phyloP scores from a whole-genome alignment of 1,284 basidiomycete genomes.

The Puccinia novopanici region DNA sequence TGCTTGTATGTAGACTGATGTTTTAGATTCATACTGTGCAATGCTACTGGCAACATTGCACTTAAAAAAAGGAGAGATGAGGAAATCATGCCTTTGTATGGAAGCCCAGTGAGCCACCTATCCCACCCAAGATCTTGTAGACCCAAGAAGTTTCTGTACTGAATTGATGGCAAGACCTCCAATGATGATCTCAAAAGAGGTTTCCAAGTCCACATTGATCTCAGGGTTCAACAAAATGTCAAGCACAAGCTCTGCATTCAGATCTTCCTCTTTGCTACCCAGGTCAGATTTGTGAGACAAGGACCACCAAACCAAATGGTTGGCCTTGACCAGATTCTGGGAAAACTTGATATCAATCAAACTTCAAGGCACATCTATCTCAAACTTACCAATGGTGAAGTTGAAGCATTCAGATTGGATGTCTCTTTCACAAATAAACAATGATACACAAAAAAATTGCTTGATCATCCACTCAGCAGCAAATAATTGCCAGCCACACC shows the following conservation, averaged over 20 bases:
- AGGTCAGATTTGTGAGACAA: conserved; percentile 84
- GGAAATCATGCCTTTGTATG: conserved; percentile 76
- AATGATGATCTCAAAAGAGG: conserved; percentile 85
- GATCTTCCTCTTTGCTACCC: conserved; percentile 87
- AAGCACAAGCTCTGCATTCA: conserved; percentile 58
- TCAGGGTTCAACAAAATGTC: conserved; percentile 81
- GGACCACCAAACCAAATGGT: conserved; percentile 97
- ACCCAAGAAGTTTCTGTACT: conserved; percentile 87
- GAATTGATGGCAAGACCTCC: conserved; percentile 92
- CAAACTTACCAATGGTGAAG: conserved; percentile 76
- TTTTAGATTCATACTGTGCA: too few relatives aligned
- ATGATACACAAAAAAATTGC: conserved; percentile 76
- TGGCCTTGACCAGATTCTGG: conserved; percentile 78
- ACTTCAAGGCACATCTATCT: conserved; percentile 81
- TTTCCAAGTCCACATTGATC: conserved; percentile 82
- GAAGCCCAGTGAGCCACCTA: conserved; percentile 81
- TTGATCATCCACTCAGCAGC: conserved; percentile 71
- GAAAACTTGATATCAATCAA: conserved; percentile 90
- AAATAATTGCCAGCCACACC: conserved; percentile 71
- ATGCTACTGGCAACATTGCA: too few relatives aligned
- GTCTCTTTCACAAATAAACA: conserved; percentile 79
- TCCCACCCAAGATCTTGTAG: conserved; percentile 86
- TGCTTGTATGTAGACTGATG: too few relatives aligned
- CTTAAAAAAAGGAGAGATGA: conserved; percentile 78
- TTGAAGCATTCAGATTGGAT: conserved; percentile 87